Base-by-base conservation (phyloP, 345 rosid genomes). In the Arabis hirsuta region DNA sequence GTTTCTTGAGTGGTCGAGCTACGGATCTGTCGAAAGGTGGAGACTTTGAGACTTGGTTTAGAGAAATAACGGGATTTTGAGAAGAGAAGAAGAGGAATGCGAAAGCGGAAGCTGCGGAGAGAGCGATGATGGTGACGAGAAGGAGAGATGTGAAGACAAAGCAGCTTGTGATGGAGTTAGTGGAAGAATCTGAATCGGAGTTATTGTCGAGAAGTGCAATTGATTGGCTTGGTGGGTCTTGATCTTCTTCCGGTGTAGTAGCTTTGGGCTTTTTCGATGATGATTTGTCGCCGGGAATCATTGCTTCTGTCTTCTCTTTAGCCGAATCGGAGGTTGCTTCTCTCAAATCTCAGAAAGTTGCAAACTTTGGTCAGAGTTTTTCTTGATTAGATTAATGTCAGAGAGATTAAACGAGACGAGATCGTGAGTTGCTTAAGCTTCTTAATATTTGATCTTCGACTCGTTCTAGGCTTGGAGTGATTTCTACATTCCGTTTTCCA, bases 31-130 rank as follows among this genome's bases (percentile, higher is more conserved):
- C 8, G 38, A 76, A 56, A 46, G 82, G 12, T 3, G 69, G 74
- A 2, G 74, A 68, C 60, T 75, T 69, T 6, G 61, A 62, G 80
- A 63, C 27, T 56, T 32, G 41, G 69, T 44, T 44, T 8, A 67
- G 11, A 54, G 66, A 24, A 76, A 31, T 0, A 19, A 20, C 7
- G 13, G 79, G 66, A 41, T 76, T 63, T 55, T 32, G 66, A 6
- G 80, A 57, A 73, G 78, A 85, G 64, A 83, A 85, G 84, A 85
- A 83, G 70, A 88, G 86, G 74, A 88, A 86, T 31, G 87, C 91
- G 72, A 88, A 84, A 47, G 91, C 90, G 8, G 82, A 55, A 32
- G 96, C 89, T n/a, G 92, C 91, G 36, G 96, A 84, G 65, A 86
- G 63, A 59, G 94, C 90, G 36, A 86, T 9, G 84, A 90, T 84